Conservation (phyloP, 441 rosid genomes). For the Biscutella laevigata region DNA sequence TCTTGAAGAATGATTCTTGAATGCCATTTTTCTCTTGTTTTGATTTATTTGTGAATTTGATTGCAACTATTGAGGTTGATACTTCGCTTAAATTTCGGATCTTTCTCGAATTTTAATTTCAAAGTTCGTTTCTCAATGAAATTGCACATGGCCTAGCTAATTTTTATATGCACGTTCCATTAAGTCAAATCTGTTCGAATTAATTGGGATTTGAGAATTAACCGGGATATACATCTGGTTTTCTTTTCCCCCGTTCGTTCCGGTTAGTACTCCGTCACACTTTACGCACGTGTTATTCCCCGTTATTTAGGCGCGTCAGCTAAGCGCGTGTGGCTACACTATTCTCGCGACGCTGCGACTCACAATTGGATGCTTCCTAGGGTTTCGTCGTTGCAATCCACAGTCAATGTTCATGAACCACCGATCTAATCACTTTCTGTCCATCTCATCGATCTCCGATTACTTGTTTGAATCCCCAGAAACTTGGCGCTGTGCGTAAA, state of each 20-base stretch:
- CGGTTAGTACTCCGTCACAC: background rate
- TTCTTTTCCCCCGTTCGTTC: background rate
- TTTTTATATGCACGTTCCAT: background rate
- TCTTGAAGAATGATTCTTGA: conserved; percentile 31
- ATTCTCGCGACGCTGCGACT: conserved; percentile 10
- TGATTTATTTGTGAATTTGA: background rate
- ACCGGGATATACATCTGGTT: background rate
- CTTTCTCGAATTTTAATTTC: conserved; percentile 4
- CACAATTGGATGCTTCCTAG: conserved; percentile 23
- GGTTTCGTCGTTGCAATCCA: conserved; percentile 24
- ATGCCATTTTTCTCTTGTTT: conserved; percentile 27
- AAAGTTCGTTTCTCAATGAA: conserved; percentile 12
- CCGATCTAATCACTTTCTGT: too few species aligned
- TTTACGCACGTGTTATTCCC: conserved; percentile 11
- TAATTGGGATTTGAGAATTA: background rate
- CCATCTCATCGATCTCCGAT: conserved; percentile 12
- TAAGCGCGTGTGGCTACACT: conserved; percentile 14
- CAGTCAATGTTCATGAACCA: conserved; percentile 11
- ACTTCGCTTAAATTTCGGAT: conserved; percentile 19
- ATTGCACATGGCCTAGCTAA: conserved; percentile 13
- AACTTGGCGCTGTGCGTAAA: background rate
- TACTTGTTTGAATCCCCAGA: background rate
- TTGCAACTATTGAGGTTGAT: conserved; percentile 6
- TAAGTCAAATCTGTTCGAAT: conserved; percentile 8
- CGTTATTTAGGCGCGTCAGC: conserved; percentile 7